A percentile compares a stretch with the other conserved stretches of the same genome.
Evolutionary conservation across 768 basidiomycete species (phyloP).

Genomic region (Dacryopinax primogenitus): DNA sequence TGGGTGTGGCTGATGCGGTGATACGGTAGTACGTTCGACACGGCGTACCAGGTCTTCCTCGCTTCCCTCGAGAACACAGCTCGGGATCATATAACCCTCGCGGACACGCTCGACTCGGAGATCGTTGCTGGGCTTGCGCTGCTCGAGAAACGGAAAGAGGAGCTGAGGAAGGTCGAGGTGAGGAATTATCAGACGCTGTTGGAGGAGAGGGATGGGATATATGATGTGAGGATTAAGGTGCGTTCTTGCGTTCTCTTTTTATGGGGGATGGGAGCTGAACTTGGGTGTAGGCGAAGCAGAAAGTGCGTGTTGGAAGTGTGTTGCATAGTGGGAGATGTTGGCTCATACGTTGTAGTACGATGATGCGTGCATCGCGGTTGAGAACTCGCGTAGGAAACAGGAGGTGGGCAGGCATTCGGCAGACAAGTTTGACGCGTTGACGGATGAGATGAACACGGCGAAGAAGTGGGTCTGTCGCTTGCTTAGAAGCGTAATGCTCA

Average conservation of each 20-base stretch:
- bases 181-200: constrained; percentile 59
- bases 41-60: constrained; percentile 57
- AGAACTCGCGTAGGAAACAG: constrained; percentile 67
- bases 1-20: no score
- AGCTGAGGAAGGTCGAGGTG: constrained; percentile 59
- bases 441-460: constrained; percentile 61
- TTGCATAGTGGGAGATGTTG: not conserved
- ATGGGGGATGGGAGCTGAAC: not conserved
- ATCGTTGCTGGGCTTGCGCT: constrained; percentile 51
- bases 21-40: constrained; percentile 63
- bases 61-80: constrained; percentile 45
- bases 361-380: constrained; percentile 61
- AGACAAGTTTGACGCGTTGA: constrained; percentile 36
- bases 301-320: constrained; percentile 30
- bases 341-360: constrained; percentile 45
- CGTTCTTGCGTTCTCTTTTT: constrained; percentile 12
- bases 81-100: constrained; percentile 55
- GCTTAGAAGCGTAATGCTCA: not conserved
- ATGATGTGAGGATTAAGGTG: constrained; percentile 59
- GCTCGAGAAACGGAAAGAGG: constrained; percentile 51
- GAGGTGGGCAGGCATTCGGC: constrained; percentile 63
- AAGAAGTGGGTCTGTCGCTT: constrained; percentile 48
- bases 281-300: constrained; percentile 43
- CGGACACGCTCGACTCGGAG: constrained; percentile 46
- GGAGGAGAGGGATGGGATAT: constrained; percentile 53